Percentiles rank a stretch among this genome's conserved stretches.
Conservation (phyloP, 1,284 basidiomycete species). For the Apiotrichum sp. region DNA sequence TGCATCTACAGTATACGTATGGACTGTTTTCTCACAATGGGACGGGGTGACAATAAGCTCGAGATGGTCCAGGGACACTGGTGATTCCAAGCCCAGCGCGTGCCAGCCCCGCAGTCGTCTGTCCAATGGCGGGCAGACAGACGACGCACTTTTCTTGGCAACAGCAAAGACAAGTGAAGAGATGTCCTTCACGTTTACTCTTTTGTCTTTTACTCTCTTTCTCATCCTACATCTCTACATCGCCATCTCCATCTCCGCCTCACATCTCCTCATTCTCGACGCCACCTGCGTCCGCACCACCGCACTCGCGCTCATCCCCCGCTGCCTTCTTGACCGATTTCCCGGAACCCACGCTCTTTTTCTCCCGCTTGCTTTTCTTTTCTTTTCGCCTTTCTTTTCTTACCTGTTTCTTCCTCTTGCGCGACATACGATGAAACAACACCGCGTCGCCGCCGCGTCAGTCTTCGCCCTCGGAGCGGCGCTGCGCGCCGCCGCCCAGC, state of each 20-base stretch:
- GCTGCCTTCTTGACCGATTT: no score
- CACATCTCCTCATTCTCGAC: background rate
- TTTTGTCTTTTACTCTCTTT: background rate
- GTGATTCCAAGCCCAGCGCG: no score
- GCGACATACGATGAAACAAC: background rate
- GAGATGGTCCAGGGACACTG: no score
- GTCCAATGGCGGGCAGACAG: no score
- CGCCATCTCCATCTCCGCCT: background rate
- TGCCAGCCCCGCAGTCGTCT: no score
- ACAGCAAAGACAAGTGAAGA: no score
- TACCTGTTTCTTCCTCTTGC: background rate
- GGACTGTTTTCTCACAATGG: no score
- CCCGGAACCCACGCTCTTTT: background rate
- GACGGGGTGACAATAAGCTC: no score
- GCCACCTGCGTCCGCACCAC: background rate
- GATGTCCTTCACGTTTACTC: no score
- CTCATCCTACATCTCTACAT: background rate
- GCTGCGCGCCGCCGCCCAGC: background rate
- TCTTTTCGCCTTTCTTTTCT: background rate
- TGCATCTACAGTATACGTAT: no score
- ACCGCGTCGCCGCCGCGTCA: no score
- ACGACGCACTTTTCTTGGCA: no score
- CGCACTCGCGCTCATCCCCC: background rate
- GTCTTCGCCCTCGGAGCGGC: background rate
- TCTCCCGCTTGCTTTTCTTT: background rate